Percentiles rank a stretch among this genome's conserved stretches.
phyloP scores from a whole-genome alignment of 179 eudicot genomes.

The Heliamphora pulchella region DNA sequence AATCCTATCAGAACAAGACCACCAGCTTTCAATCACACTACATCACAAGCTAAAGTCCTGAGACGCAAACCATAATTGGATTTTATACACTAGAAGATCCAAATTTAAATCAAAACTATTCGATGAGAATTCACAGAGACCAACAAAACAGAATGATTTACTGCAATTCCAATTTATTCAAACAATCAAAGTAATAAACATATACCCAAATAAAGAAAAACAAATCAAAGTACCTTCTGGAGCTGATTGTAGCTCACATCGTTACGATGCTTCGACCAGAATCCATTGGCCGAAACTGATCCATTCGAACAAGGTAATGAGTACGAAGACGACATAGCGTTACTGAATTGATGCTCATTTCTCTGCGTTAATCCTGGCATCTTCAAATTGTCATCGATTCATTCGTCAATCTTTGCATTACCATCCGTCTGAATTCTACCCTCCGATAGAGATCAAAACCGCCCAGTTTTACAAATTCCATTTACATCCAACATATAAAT shows the following conservation, averaged over 20 bases:
- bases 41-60: slow-evolving; percentile 16
- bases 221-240: slow-evolving; percentile 56
- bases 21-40: background rate
- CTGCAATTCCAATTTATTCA: background rate
- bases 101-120: slow-evolving; percentile 20
- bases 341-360: slow-evolving; percentile 40
- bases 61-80: slow-evolving; percentile 15
- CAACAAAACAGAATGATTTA: slow-evolving; percentile 9
- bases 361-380: slow-evolving; percentile 71
- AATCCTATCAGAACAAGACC: slow-evolving; percentile 11
- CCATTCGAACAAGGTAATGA: slow-evolving; percentile 44
- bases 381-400: slow-evolving; percentile 23
- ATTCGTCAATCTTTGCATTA: slow-evolving; percentile 27
- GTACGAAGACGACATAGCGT: slow-evolving; percentile 31
- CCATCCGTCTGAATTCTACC: slow-evolving; percentile 8
- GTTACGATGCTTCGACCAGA: slow-evolving; percentile 81
- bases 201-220: background rate
- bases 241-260: slow-evolving; percentile 78
- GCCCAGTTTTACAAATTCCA: background rate
- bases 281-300: slow-evolving; percentile 55
- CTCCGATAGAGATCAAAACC: slow-evolving; percentile 10
- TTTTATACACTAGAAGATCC: slow-evolving; percentile 24
- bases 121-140: slow-evolving; percentile 15
- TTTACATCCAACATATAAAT: background rate
- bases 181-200: slow-evolving; percentile 7